A percentile compares a stretch with the other conserved stretches of the same genome.
phyloP scores from a whole-genome alignment of 2,329 filamentous ascomycete species.

The Trichocomaceae sp. region DNA sequence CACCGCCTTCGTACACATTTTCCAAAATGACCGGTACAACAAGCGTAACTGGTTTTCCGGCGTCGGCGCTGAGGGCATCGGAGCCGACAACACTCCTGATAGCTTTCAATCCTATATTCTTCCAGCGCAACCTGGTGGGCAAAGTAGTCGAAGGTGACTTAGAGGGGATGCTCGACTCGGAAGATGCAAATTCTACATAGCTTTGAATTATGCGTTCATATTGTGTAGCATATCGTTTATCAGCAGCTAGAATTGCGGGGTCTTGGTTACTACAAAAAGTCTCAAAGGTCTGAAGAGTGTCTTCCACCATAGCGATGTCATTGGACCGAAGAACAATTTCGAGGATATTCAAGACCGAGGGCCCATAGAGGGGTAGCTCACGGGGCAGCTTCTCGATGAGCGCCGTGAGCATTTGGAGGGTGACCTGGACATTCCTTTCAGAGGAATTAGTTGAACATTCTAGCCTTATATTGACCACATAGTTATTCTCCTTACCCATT shows the following conservation, averaged over 20 bases:
- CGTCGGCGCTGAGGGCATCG: slow-evolving; percentile 68
- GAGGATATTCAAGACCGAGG: slow-evolving; percentile 77
- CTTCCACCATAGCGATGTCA: slow-evolving; percentile 89
- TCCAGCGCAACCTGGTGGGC: slow-evolving; percentile 72
- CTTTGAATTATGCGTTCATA: slow-evolving; percentile 75
- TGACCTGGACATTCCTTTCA: slow-evolving; percentile 84
- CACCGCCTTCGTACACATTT: slow-evolving; percentile 63
- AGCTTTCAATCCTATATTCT: slow-evolving; percentile 65
- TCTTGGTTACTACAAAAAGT: slow-evolving; percentile 87
- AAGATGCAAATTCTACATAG: slow-evolving; percentile 75
- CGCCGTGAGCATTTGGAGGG: slow-evolving; percentile 82
- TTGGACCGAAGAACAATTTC: slow-evolving; percentile 74
- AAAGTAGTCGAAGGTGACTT: slow-evolving; percentile 54
- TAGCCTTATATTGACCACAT: background rate
- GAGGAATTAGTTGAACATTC: background rate
- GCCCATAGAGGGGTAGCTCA: slow-evolving; percentile 82
- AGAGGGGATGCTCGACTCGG: slow-evolving; percentile 35
- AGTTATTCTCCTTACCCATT: slow-evolving; percentile 59
- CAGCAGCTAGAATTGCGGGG: slow-evolving; percentile 73
- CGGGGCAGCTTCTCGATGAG: slow-evolving; percentile 89
- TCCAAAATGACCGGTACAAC: slow-evolving; percentile 80
- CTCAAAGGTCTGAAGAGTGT: slow-evolving; percentile 77
- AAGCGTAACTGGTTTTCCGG: slow-evolving; percentile 66
- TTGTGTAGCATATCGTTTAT: slow-evolving; percentile 72
- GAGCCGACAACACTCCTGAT: slow-evolving; percentile 75